Percentiles rank a stretch among this genome's conserved stretches.
These are phyloP conservation scores for Penicillium brasilianum DNA, from an alignment of 2,329 filamentous ascomycete species.

Conservation along the genomic window DNA sequence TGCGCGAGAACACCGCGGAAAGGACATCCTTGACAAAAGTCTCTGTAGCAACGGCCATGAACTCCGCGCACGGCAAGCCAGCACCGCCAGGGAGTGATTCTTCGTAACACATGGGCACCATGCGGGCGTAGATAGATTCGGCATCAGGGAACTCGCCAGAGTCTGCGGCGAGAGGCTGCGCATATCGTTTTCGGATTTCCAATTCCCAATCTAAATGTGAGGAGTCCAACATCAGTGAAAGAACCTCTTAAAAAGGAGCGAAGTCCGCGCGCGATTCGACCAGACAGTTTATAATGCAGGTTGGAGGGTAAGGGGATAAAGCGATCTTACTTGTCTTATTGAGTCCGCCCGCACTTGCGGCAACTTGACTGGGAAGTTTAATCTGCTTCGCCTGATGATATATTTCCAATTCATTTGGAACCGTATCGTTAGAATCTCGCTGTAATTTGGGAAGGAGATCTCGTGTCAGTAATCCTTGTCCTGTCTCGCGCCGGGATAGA, in stretches of 20 bases:
- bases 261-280: conserved; percentile 9
- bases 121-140: conserved; percentile 61
- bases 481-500: neutral
- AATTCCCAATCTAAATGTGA: conserved; percentile 61
- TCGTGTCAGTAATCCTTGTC: conserved; percentile 14
- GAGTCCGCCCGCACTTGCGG: conserved; percentile 72
- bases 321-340: conserved; percentile 73
- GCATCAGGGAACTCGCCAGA: conserved; percentile 67
- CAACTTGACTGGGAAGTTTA: conserved; percentile 64
- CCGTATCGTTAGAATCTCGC: conserved; percentile 43
- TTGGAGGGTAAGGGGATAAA: conserved; percentile 18
- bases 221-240: conserved; percentile 23
- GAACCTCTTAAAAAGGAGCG: neutral
- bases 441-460: conserved; percentile 22
- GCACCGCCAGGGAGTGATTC: conserved; percentile 63
- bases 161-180: conserved; percentile 64
- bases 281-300: conserved; percentile 13
- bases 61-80: conserved; percentile 59
- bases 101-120: conserved; percentile 70
- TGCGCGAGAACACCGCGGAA: conserved; percentile 59
- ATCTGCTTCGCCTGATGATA: conserved; percentile 54
- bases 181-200: conserved; percentile 69
- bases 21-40: conserved; percentile 67
- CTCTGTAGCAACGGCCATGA: conserved; percentile 66
- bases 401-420: conserved; percentile 46